Conservation (phyloP, 345 rosid genomes). For the Lepidium africanum region DNA sequence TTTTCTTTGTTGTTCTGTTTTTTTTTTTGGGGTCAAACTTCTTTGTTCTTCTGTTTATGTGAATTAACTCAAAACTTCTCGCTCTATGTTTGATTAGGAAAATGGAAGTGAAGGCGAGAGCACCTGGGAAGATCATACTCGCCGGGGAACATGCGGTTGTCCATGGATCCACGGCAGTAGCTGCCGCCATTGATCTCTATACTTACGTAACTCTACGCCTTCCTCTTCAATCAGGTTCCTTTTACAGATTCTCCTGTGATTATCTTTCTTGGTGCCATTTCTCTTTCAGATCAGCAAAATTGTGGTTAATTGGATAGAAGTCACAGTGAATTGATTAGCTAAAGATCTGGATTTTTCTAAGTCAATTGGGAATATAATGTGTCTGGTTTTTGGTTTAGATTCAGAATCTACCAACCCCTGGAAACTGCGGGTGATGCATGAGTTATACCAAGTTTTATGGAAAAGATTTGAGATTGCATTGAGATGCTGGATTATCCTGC, state of each 20-base stretch:
- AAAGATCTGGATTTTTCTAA: not conserved
- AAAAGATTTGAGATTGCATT: not conserved
- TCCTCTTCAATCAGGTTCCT: slow-evolving; percentile 45
- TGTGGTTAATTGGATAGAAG: not conserved
- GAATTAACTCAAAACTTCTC: not conserved
- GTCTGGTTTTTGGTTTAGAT: not conserved
- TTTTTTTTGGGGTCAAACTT: too few species aligned
- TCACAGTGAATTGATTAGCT: not conserved
- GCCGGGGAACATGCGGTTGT: slow-evolving; percentile 97
- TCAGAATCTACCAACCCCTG: not conserved
- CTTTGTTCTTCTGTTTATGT: not conserved
- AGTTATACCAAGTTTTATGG: not conserved
- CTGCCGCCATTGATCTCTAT: slow-evolving; percentile 83
- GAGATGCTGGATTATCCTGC: not conserved
- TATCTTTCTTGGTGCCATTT: not conserved
- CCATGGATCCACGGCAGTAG: slow-evolving; percentile 89
- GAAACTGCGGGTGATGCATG: not conserved
- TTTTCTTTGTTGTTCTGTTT: not conserved
- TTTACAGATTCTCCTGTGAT: not conserved
- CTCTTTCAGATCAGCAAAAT: not conserved
- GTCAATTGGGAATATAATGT: not conserved
- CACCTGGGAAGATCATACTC: slow-evolving; percentile 94
- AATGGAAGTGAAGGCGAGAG: slow-evolving; percentile 92
- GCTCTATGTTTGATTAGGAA: not conserved
- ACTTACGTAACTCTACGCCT: slow-evolving; percentile 52